phyloP scores from a whole-genome alignment of 2,329 filamentous ascomycete genomes.

The Penicillium sp. region DNA sequence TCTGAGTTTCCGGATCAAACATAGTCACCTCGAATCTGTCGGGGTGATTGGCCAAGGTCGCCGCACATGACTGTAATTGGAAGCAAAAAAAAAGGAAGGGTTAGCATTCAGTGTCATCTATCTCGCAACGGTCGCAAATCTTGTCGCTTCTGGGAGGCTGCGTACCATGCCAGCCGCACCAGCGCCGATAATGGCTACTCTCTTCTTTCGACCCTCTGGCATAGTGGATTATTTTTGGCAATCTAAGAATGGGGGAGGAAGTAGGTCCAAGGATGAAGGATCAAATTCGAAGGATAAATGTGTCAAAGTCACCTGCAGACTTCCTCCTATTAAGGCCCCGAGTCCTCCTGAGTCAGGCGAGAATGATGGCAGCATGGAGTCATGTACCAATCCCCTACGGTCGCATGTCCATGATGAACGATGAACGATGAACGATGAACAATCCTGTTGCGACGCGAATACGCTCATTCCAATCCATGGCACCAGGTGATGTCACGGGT shows the following conservation, averaged over 20 bases:
- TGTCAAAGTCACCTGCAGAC: too few species aligned
- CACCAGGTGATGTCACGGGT: slow-evolving; percentile 14
- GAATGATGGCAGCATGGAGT: too few species aligned
- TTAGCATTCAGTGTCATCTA: not conserved
- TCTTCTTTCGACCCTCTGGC: slow-evolving; percentile 32
- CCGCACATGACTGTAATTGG: slow-evolving; percentile 52
- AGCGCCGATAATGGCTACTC: slow-evolving; percentile 55
- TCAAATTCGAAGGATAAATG: too few species aligned
- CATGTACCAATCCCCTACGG: too few species aligned
- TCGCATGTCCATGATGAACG: too few species aligned
- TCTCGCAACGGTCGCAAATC: not conserved
- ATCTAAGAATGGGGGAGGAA: too few species aligned
- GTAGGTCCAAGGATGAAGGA: too few species aligned
- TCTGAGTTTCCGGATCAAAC: slow-evolving; percentile 53
- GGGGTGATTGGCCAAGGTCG: slow-evolving; percentile 60
- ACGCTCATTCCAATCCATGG: slow-evolving; percentile 4
- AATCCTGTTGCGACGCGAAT: not conserved
- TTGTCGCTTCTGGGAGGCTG: too few species aligned
- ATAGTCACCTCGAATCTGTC: slow-evolving; percentile 61
- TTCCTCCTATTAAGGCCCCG: too few species aligned
- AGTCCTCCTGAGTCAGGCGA: too few species aligned
- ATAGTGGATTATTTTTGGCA: not conserved
- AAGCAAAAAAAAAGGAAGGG: not conserved
- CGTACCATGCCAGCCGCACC: slow-evolving; percentile 57
- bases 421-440: too few species aligned